A percentile compares a stretch with the other conserved stretches of the same genome.
phyloP scores from a whole-genome alignment of 371 early-diverging fungal genomes.

The Rhizopus microsporus region DNA sequence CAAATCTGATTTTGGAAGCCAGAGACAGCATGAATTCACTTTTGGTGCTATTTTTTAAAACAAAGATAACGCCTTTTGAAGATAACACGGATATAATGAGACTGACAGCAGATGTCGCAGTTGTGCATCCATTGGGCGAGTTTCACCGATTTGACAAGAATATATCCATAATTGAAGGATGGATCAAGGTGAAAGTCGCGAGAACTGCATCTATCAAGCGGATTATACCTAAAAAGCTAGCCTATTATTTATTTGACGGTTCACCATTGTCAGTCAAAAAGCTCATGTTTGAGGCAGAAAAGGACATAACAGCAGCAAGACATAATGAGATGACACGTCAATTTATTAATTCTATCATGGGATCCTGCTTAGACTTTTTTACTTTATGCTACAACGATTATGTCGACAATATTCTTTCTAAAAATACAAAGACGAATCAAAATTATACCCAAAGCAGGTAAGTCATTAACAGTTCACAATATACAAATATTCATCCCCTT shows the following conservation, averaged over 20 bases:
- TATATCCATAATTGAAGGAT: slow-evolving; percentile 5
- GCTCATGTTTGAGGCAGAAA: background rate
- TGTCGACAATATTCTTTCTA: background rate
- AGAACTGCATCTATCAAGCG: background rate
- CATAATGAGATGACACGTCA: slow-evolving; percentile 12
- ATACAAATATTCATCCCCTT: background rate
- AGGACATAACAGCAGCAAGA: slow-evolving; percentile 3
- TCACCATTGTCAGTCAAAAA: background rate
- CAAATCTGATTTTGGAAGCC: slow-evolving; percentile 27
- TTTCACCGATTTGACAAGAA: slow-evolving; percentile 22
- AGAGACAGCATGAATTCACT: slow-evolving; percentile 23
- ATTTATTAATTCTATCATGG: slow-evolving; percentile 7
- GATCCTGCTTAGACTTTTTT: slow-evolving; percentile 5
- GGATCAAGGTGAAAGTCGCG: slow-evolving; percentile 28
- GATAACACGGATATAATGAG: slow-evolving; percentile 8
- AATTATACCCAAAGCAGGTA: background rate
- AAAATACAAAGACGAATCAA: background rate
- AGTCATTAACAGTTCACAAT: background rate
- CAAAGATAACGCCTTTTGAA: background rate
- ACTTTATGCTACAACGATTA: background rate
- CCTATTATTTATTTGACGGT: slow-evolving; percentile 3
- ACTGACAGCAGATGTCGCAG: slow-evolving; percentile 24
- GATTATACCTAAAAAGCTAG: background rate
- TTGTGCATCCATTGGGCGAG: slow-evolving; percentile 38
- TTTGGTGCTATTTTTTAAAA: slow-evolving; percentile 27